Percentiles rank a stretch among this genome's conserved stretches.
Conservation (phyloP, 345 rosid genomes). For the Triadica sebifera region DNA sequence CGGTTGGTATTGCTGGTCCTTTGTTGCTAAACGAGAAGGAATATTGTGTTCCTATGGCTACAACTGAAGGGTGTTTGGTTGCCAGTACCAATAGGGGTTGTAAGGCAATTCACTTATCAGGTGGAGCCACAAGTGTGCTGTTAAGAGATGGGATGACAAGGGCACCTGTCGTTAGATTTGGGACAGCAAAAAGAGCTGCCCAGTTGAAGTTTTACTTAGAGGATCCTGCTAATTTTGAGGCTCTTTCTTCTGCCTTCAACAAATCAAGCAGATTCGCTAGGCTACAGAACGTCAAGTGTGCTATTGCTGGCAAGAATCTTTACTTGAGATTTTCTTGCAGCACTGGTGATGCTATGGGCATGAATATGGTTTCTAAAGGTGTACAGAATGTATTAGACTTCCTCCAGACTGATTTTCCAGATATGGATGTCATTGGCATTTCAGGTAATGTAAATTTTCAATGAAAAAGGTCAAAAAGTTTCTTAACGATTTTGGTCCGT, state of each 20-base stretch:
- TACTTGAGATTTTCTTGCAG: constrained; percentile 40
- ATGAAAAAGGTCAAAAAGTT: neutral
- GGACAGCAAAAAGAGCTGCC: constrained; percentile 33
- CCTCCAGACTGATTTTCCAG: constrained; percentile 38
- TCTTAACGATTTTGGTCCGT: too few relatives aligned
- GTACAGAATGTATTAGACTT: constrained; percentile 45
- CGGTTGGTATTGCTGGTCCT: constrained; percentile 48
- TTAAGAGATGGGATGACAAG: constrained; percentile 44
- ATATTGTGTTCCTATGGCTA: constrained; percentile 48
- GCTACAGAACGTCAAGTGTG: constrained; percentile 32
- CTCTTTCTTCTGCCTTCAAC: constrained; percentile 27
- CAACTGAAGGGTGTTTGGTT: constrained; percentile 48
- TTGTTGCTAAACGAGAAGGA: constrained; percentile 36
- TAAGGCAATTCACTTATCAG: constrained; percentile 41
- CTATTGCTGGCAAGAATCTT: constrained; percentile 40
- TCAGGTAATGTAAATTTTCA: constrained; percentile 25
- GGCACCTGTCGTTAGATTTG: constrained; percentile 41
- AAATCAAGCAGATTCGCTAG: constrained; percentile 39
- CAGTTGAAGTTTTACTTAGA: constrained; percentile 42
- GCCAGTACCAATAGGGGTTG: constrained; percentile 51
- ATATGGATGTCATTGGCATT: constrained; percentile 46
- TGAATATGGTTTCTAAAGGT: constrained; percentile 53
- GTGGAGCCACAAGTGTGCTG: constrained; percentile 43
- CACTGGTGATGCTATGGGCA: constrained; percentile 54
- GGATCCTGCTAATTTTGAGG: constrained; percentile 32